Base-by-base conservation (phyloP, 192 early-diverging fungal genomes). In the Coemansia sp. region DNA sequence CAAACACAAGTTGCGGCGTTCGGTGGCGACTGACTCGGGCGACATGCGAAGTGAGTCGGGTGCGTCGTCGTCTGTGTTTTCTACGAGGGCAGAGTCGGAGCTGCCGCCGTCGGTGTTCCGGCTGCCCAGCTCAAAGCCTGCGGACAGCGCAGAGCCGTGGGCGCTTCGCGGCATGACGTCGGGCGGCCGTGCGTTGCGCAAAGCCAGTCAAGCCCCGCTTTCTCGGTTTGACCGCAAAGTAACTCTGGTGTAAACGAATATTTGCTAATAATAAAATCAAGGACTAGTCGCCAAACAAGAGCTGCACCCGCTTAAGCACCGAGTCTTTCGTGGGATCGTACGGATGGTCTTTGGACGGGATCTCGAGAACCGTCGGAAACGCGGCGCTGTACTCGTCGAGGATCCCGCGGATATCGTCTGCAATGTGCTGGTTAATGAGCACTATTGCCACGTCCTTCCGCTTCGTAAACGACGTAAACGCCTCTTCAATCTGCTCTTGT, bases 301-400 rank as follows among this genome's bases (percentile, higher is more conserved):
- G 82, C 79, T 88, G 84, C 53, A 92, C 89, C 61, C 88, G 83
- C 84, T 91, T 92, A 44, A 92, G 81, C 53, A 92, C 91, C 60
- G 89, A 91, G 74, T 92, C 91, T 76, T 90, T 90, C 62, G 85
- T 83, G 21, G 89, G 89, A 81, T 96, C 93, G 77, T 99, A 99
- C 36, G 96, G 97, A 67, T 97, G 93, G 75, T 99, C 96, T 83
- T 99, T 99, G 50, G 94, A 96, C 38, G 97, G 97, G 57, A 99
- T 97, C 73, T 99, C 97, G 58, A 99, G 86, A 17, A 99, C 86
- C 6, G 97, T 96, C 4, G 97, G 97, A 76, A 97, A 99, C 4
- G 95, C 94, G 38, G 89, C 87, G 34, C 86, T 80, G 70, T 98
- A 88, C 46, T 89, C 91, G 67, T 99, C 97, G 56, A 99, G 76